phyloP scores from a whole-genome alignment of 1,284 basidiomycete species.

The Wallemia ichthyophaga region DNA sequence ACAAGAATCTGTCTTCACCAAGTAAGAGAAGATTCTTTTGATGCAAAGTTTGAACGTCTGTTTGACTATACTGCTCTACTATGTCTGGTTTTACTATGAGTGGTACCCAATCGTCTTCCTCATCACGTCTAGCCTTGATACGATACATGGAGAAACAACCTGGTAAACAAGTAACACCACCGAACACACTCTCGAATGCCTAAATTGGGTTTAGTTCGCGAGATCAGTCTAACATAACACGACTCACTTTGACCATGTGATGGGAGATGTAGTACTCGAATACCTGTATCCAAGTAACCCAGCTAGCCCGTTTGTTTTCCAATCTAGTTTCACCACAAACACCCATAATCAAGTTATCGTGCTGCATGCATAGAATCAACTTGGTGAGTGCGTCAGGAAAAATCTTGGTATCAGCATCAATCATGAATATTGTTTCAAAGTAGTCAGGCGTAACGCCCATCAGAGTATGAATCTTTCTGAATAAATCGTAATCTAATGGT shows the following conservation, averaged over 20 bases:
- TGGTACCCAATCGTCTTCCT: slow-evolving; percentile 87
- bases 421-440: slow-evolving; percentile 93
- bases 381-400: slow-evolving; percentile 56
- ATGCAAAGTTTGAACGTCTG: slow-evolving; percentile 71
- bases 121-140: slow-evolving; percentile 62
- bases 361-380: slow-evolving; percentile 89
- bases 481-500: slow-evolving; percentile 89
- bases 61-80: slow-evolving; percentile 85
- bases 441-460: slow-evolving; percentile 99
- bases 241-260: slow-evolving; percentile 36
- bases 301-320: slow-evolving; percentile 85
- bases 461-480: slow-evolving; percentile 78
- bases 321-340: slow-evolving; percentile 96
- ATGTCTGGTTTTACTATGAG: slow-evolving; percentile 93
- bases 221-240: background rate
- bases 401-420: slow-evolving; percentile 90
- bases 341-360: slow-evolving; percentile 96
- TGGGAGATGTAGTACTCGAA: background rate
- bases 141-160: slow-evolving; percentile 99
- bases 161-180: slow-evolving; percentile 93
- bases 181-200: slow-evolving; percentile 95
- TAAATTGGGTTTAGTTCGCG: slow-evolving; percentile 23
- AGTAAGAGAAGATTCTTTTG: slow-evolving; percentile 91
- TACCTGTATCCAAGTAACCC: slow-evolving; percentile 96
- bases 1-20: slow-evolving; percentile 95